These are phyloP conservation scores for Cicer judaicum DNA, from an alignment of 306 rosid genomes.

Conservation along the genomic window DNA sequence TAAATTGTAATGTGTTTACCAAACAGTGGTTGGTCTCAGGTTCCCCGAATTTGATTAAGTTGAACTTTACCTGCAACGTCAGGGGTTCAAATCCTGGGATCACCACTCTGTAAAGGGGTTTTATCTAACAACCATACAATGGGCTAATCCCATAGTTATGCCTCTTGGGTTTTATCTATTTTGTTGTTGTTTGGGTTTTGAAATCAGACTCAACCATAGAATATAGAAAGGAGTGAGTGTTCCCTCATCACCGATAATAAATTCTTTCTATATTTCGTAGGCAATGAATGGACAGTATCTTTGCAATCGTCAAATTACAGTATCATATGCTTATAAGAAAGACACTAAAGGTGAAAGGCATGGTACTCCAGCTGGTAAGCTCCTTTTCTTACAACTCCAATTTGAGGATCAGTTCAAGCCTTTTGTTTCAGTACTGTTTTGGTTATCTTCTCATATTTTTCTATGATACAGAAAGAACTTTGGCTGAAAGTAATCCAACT, in stretches of 20 bases:
- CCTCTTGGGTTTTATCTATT: neutral
- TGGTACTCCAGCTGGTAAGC: conserved; percentile 95
- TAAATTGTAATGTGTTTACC: neutral
- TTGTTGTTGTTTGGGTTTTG: conserved; percentile 21
- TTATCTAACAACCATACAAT: neutral
- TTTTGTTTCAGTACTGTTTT: conserved; percentile 7
- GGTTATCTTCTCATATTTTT: conserved; percentile 26
- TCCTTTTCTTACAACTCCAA: conserved; percentile 31
- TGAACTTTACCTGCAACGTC: neutral
- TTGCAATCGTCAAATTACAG: conserved; percentile 98
- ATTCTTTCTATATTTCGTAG: conserved; percentile 47
- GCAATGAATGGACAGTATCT: conserved; percentile 99
- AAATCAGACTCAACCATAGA: neutral
- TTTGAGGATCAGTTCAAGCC: neutral
- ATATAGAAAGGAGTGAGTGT: neutral
- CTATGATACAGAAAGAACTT: conserved; percentile 77
- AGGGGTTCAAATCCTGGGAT: neutral
- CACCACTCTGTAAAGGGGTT: neutral
- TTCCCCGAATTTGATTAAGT: neutral
- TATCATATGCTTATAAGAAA: conserved; percentile 96
- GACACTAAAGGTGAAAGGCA: conserved; percentile 99
- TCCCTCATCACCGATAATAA: conserved; percentile 8
- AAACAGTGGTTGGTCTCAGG: neutral
- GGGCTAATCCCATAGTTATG: neutral
- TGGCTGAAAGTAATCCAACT: conserved; percentile 93